phyloP scores from a whole-genome alignment of 495 filamentous ascomycete species.

The Neurospora sp. region DNA sequence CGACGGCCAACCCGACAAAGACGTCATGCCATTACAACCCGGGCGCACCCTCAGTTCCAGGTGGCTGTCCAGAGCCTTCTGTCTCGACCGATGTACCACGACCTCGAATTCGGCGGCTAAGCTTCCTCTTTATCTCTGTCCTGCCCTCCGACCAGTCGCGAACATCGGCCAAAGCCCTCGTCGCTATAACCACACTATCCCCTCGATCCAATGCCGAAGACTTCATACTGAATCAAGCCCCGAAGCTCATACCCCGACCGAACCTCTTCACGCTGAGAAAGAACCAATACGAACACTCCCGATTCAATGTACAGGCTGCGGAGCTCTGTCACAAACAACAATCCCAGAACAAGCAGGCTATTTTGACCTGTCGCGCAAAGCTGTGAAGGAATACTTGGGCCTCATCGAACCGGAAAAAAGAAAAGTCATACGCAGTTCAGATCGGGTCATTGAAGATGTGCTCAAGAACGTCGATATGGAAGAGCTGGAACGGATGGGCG shows the following conservation, averaged over 20 bases:
- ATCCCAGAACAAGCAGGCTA: slow-evolving; percentile 65
- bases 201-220: slow-evolving; percentile 13
- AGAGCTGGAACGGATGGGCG: slow-evolving; percentile 31
- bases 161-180: background rate
- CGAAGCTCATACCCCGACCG: background rate
- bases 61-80: slow-evolving; percentile 33
- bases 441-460: slow-evolving; percentile 30
- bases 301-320: slow-evolving; percentile 72
- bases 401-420: slow-evolving; percentile 9
- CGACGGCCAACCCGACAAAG: background rate
- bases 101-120: slow-evolving; percentile 9
- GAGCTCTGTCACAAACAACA: slow-evolving; percentile 66
- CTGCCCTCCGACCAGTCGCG: slow-evolving; percentile 17
- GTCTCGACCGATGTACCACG: slow-evolving; percentile 23
- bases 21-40: slow-evolving; percentile 12
- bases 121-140: slow-evolving; percentile 35
- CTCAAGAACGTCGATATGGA: slow-evolving; percentile 29
- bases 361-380: slow-evolving; percentile 50
- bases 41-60: slow-evolving; percentile 15
- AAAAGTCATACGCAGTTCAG: slow-evolving; percentile 15
- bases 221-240: slow-evolving; percentile 18
- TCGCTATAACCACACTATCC: slow-evolving; percentile 12
- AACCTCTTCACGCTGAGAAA: background rate
- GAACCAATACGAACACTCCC: slow-evolving; percentile 35
- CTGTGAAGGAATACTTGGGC: slow-evolving; percentile 35